Evolutionary conservation across 2,329 filamentous ascomycete genomes (phyloP), one percentile per base, ranked within the genome.

Genomic region (Hymenoscyphus infarciens): DNA sequence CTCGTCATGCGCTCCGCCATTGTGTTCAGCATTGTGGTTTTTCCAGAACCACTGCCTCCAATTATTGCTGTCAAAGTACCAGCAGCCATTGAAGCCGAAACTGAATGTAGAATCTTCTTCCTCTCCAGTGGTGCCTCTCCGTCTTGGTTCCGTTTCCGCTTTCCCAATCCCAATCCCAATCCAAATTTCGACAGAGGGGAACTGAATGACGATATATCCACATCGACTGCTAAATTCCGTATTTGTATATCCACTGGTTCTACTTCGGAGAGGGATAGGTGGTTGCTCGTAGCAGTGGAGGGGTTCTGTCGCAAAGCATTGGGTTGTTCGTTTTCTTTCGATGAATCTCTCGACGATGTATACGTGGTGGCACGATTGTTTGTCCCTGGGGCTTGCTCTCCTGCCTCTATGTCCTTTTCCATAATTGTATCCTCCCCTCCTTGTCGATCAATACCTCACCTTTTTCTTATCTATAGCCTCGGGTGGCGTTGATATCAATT

Each of bases 61-160:
- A 92, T 86, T 60, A 92, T 91, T 8, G 89, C 89, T 0, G 88
- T 91, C 49, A 93, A 75, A 2, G 85, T 88, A 2, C 89, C 88
- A 7, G 83, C 81, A 2, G 80, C 79, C 72, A 92, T 82, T 27
- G 84, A 81, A 1, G 87, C 87, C 66, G 82, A 83, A 55, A 92
- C 83, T 33, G 83, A 82, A 59, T 86, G 78, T 10, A 92, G 76
- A 11, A 92, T 83, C 5, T 77, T 74, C 70, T 85, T 85, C 63
- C 64, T 68, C 42, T 67, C 64, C 1, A 75, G 75, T 6, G 69
- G 71, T 2, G 77, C 72, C 1, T 67, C 68, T 4, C 76, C 78
- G 66, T 75, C 57, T 64, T 70, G 62, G 33, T 61, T 56, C 61
- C 63, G 56, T 58, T 65, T 70, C 62, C 69, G 42, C 16, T 33